These are phyloP conservation scores for Ogataea haglerorum DNA, from an alignment of 805 yeast species.

Conservation along the genomic window DNA sequence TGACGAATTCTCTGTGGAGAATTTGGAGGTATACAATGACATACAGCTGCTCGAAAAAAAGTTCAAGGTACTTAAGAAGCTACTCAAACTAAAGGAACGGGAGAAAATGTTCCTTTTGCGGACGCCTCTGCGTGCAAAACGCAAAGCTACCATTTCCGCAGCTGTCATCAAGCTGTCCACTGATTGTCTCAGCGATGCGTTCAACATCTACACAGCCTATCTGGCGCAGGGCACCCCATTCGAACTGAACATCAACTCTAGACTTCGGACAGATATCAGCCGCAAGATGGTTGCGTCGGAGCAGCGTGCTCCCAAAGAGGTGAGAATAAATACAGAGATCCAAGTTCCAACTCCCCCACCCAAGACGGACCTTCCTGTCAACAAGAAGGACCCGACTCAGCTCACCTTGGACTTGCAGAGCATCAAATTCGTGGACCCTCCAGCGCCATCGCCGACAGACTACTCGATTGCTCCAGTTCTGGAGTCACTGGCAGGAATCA, in stretches of 20 bases:
- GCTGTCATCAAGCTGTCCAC: conserved; percentile 44
- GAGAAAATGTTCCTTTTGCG: conserved; percentile 18
- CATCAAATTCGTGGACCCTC: conserved; percentile 3
- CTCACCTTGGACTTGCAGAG: conserved; percentile 11
- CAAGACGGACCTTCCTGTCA: neutral
- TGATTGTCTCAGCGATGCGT: conserved; percentile 58
- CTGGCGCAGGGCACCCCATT: conserved; percentile 64
- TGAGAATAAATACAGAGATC: neutral
- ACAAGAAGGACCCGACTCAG: conserved; percentile 2
- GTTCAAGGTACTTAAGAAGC: conserved; percentile 40
- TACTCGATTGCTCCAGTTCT: conserved; percentile 34
- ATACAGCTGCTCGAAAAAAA: conserved; percentile 50
- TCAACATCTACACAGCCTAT: conserved; percentile 62
- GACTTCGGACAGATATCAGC: conserved; percentile 19
- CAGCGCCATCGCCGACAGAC: conserved; percentile 33
- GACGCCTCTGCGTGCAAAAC: conserved; percentile 21
- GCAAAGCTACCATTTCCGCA: conserved; percentile 32
- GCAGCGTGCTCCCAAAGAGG: conserved; percentile 2
- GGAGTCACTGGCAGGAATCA: conserved; percentile 35
- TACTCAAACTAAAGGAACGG: conserved; percentile 32
- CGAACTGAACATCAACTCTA: conserved; percentile 61
- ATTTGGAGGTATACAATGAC: conserved; percentile 66
- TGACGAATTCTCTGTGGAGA: conserved; percentile 67
- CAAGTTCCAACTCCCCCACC: neutral
- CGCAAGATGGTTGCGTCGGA: conserved; percentile 15